Evolutionary conservation across 495 filamentous ascomycete species (phyloP).

Genomic region (Choiromyces venosus): DNA sequence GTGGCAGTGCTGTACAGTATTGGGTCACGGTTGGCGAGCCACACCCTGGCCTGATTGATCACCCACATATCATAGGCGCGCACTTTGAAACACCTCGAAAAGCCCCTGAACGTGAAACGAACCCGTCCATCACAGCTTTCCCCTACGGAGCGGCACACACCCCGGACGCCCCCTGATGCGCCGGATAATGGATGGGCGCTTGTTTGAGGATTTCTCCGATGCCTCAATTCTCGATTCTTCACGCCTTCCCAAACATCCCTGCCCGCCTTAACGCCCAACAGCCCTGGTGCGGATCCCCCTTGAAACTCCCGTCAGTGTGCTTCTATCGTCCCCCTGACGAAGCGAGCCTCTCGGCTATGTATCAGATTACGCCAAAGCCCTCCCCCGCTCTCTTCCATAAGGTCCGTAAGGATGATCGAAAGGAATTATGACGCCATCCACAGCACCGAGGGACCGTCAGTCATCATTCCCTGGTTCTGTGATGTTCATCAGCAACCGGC

Average conservation of each 20-base stretch:
- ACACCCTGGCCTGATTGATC: not conserved
- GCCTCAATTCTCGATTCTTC: not conserved
- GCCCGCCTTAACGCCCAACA: not conserved
- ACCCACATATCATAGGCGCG: not conserved
- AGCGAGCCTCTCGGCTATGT: not conserved
- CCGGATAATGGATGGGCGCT: not conserved
- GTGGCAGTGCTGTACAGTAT: not conserved
- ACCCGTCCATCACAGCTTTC: not conserved
- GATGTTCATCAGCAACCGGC: not conserved
- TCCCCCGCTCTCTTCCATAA: not conserved
- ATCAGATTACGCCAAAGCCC: not conserved
- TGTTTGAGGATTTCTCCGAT: slow-evolving; percentile 4
- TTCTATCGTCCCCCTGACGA: not conserved
- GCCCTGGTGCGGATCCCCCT: slow-evolving; percentile 4
- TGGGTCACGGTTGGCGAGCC: not conserved
- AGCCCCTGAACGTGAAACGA: not conserved
- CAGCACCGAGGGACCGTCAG: not conserved
- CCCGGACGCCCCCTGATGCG: not conserved
- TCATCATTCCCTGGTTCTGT: not conserved
- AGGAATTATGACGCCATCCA: not conserved
- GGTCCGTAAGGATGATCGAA: not conserved
- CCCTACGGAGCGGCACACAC: not conserved
- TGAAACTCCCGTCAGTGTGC: not conserved
- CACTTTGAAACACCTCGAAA: not conserved
- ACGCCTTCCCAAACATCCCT: not conserved